Evolutionary conservation across 2,329 filamentous ascomycete species (phyloP).

Genomic region (Sporothrix humicola): DNA sequence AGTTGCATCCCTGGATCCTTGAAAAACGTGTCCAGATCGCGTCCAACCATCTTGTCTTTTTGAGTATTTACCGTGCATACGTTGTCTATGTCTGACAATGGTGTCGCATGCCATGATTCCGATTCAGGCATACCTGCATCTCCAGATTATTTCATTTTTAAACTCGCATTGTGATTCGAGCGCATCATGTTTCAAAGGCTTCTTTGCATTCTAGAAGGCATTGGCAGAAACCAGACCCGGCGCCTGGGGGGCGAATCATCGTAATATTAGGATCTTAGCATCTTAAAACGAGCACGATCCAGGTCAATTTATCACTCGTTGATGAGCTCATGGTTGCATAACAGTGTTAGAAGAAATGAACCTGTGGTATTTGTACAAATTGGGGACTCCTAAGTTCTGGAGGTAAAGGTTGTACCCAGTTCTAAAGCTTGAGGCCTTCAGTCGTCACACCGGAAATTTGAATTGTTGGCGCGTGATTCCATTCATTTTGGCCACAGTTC

Average conservation of each 20-base stretch:
- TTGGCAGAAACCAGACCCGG: background rate
- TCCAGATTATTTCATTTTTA: too few relatives aligned
- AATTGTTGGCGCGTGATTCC: background rate
- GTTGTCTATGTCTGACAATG: background rate
- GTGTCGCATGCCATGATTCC: background rate
- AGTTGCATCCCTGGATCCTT: background rate
- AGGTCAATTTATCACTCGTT: background rate
- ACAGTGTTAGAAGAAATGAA: background rate
- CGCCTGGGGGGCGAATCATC: background rate
- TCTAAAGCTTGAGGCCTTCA: too few relatives aligned
- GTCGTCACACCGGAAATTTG: too few relatives aligned
- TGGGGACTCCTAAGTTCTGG: too few relatives aligned
- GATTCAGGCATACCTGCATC: background rate
- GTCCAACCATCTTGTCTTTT: background rate
- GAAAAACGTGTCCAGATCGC: background rate
- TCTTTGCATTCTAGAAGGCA: background rate
- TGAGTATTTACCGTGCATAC: background rate
- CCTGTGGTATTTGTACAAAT: background rate
- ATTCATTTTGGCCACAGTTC: background rate
- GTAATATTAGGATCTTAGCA: background rate
- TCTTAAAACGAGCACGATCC: background rate
- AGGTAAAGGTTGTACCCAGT: too few relatives aligned
- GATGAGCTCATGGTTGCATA: background rate
- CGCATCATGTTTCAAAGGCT: background rate
- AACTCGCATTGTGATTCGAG: background rate